phyloP scores from a whole-genome alignment of 768 basidiomycete genomes.

The Naganishia onofrii region DNA sequence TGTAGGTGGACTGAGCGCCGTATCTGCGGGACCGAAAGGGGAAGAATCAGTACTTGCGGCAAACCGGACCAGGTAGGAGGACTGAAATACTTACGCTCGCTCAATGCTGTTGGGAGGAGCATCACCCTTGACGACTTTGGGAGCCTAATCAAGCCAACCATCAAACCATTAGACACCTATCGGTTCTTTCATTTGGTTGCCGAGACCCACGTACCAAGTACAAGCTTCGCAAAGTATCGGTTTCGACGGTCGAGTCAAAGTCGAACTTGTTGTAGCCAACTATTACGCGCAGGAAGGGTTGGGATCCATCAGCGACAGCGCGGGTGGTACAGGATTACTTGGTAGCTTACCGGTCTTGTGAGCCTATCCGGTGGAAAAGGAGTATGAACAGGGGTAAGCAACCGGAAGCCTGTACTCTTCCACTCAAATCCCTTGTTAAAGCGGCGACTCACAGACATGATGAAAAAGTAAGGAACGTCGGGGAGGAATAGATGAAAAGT shows the following conservation, averaged over 20 bases:
- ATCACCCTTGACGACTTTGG: slow-evolving; percentile 45
- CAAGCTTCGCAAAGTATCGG: slow-evolving; percentile 78
- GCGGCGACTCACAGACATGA: slow-evolving; percentile 16
- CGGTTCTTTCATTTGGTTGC: background rate
- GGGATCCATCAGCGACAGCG: background rate
- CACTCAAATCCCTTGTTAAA: background rate
- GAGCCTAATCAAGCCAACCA: slow-evolving; percentile 34
- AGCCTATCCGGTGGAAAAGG: slow-evolving; percentile 1
- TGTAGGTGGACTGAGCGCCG: slow-evolving; percentile 81
- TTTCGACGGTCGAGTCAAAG: slow-evolving; percentile 78
- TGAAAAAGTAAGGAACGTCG: slow-evolving; percentile 18
- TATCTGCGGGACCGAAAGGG: slow-evolving; percentile 54
- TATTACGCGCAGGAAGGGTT: background rate
- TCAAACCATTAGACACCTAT: background rate
- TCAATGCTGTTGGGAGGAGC: slow-evolving; percentile 37
- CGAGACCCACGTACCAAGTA: slow-evolving; percentile 60
- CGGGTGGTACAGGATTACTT: background rate
- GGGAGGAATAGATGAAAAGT: background rate
- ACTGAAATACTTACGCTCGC: slow-evolving; percentile 26
- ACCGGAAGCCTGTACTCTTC: background rate
- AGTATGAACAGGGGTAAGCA: background rate
- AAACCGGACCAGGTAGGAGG: too few species aligned
- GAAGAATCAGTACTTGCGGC: background rate
- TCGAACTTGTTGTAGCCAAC: slow-evolving; percentile 86
- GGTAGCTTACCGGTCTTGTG: slow-evolving; percentile 23